Base-by-base conservation (phyloP, 1,139 yeast genomes). In the Lodderomyces theae region DNA sequence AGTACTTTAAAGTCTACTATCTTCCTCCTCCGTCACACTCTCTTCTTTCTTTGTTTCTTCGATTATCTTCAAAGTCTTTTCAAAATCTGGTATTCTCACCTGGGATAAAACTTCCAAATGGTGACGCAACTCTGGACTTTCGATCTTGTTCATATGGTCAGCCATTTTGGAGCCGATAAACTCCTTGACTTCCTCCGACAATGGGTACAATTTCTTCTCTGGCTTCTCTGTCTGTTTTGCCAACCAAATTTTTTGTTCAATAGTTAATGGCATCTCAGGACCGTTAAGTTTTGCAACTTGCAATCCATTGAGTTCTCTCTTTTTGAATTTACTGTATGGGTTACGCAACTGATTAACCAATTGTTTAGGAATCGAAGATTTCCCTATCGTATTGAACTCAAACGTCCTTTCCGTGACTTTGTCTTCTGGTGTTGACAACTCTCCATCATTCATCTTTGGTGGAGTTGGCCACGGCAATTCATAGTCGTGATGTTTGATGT, bases 391-490 rank as follows among this genome's bases (percentile, higher is more conserved):
- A 44, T 82, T 83, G 28, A 86, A 82, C 62, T 79, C 86, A 61
- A 72, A 86, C 4, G 96, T 81, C 60, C 87, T 82, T 51, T 81
- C 87, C 45, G 80, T 77, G 2, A 79, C 94, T 1, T 67, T 64
- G 5, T 74, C 81, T 35, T 79, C 77, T 10, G 64, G 61, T 0
- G 97, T 87, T 2, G 76, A 67, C 42, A 79, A 64, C 11, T 62
- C 63, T 39, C 85, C 87, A 42, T 81, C 86, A 2, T 63, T 55
- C n/a, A 69, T 64, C 7, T 74, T 70, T 28, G 80, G 82, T 2
- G 95, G 95, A 49, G 79, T 76, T 34, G 97, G 97, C 95, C 96
- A 90, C 42, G 97, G 97, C 41, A 90, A 80, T 37, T 80, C 79
- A 43, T 87, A 67, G 37, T 76, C 72, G 52, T 87, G 89, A 51